Evolutionary conservation across 352 stramenopile genomes (phyloP).

Genomic region (Pythium brachiatum): DNA sequence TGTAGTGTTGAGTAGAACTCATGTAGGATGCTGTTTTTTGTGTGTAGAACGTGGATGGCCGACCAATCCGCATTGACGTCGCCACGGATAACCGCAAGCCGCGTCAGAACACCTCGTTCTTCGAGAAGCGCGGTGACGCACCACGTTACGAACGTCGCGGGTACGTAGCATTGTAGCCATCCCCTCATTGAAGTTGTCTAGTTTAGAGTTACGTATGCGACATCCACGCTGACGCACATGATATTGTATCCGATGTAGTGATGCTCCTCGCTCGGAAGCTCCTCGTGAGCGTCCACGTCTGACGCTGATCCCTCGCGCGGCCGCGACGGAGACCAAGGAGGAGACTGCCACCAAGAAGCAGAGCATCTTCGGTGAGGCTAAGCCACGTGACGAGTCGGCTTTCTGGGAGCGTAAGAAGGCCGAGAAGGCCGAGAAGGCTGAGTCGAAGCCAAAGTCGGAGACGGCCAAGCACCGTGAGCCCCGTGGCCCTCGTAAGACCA

Average conservation of each 20-base stretch:
- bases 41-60: slow-evolving; percentile 35
- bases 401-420: slow-evolving; percentile 70
- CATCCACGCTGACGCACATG: background rate
- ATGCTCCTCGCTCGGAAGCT: slow-evolving; percentile 11
- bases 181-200: slow-evolving; percentile 14
- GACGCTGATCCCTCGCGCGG: slow-evolving; percentile 52
- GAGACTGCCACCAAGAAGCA: slow-evolving; percentile 35
- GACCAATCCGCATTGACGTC: slow-evolving; percentile 69
- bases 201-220: slow-evolving; percentile 3
- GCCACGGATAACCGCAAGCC: slow-evolving; percentile 52
- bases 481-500: slow-evolving; percentile 37
- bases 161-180: slow-evolving; percentile 27
- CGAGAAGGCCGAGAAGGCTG: slow-evolving; percentile 9
- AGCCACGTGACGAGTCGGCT: slow-evolving; percentile 68
- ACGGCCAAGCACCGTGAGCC: slow-evolving; percentile 16
- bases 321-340: slow-evolving; percentile 32
- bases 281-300: slow-evolving; percentile 58
- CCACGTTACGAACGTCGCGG: slow-evolving; percentile 25
- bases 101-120: slow-evolving; percentile 45
- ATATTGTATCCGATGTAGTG: background rate
- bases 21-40: background rate
- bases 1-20: background rate
- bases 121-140: slow-evolving; percentile 41
- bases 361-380: slow-evolving; percentile 85
- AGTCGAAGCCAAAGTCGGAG: slow-evolving; percentile 23